phyloP scores from a whole-genome alignment of 306 rosid genomes.

The Cicer judaicum region DNA sequence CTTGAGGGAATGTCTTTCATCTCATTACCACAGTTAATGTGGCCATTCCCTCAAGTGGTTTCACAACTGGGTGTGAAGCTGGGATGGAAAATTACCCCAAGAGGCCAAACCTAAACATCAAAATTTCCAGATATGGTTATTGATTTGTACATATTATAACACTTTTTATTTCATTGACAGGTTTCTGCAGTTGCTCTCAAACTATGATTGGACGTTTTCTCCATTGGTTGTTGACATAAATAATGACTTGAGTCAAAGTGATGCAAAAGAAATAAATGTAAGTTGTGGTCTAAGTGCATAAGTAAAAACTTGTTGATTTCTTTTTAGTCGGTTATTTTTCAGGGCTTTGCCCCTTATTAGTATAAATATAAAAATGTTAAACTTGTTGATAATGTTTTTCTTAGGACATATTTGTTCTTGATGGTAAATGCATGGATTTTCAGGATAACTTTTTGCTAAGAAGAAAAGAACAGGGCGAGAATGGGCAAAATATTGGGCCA shows the following conservation, averaged over 20 bases:
- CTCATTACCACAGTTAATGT: background rate
- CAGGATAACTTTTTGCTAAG: constrained; percentile 72
- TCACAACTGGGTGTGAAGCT: constrained; percentile 26
- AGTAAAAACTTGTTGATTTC: constrained; percentile 24
- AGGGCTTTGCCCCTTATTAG: background rate
- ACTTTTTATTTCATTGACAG: constrained; percentile 54
- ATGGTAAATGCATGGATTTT: constrained; percentile 40
- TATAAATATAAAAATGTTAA: background rate
- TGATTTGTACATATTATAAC: constrained; percentile 57
- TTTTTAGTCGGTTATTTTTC: background rate
- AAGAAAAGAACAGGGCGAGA: constrained; percentile 68
- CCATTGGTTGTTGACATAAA: constrained; percentile 75
- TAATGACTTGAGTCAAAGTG: constrained; percentile 48
- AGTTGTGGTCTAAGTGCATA: constrained; percentile 47
- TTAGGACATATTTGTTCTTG: constrained; percentile 22
- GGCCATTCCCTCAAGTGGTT: constrained; percentile 6
- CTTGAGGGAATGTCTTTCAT: background rate
- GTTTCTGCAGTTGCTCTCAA: constrained; percentile 76
- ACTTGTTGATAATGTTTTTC: constrained; percentile 18
- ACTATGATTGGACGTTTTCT: constrained; percentile 87
- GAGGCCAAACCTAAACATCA: background rate
- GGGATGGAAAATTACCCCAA: background rate
- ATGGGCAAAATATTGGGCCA: constrained; percentile 54
- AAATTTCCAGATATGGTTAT: background rate
- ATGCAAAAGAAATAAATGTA: constrained; percentile 77